Base-by-base conservation (phyloP, 768 basidiomycete genomes). In the Saitozyma podzolica region DNA sequence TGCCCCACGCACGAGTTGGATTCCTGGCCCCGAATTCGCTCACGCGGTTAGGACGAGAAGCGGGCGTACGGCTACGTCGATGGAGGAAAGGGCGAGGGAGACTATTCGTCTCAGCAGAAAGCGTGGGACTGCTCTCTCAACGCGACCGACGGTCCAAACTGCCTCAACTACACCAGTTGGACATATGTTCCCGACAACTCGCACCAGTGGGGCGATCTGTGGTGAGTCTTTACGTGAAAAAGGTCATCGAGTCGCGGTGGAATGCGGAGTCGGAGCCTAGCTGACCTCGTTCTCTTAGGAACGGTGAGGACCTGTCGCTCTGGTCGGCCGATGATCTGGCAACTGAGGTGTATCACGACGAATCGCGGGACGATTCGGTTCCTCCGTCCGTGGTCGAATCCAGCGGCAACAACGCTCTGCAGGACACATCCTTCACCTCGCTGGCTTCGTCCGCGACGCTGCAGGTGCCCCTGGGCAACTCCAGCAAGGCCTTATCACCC, bases 171-270 rank as follows among this genome's bases (percentile, higher is more conserved):
- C 56, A 80, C 81, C 14, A 47, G 80, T 9, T 82, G 82, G 82
- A 79, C 73, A 8, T 82, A 82, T 62, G 70, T 69, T 17, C 78
- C 81, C 0, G 90, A 95, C 69, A 88, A 87, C 73, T 83, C 83
- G 29, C 91, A 97, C 74, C 82, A 85, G 73, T 96, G 90, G 91
- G 92, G 95, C 13, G 95, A 99, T 80, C 88, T 88, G 0, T 99
- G 94, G 95, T 75, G 54, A 63, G 70, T 69, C 6, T 8, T 2
- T 29, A 5, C 5, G 29, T 29, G 29, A 5, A 29, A 29, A 2
- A 40, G 8, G 47, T 4, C 41, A 6, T 6, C 52, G 42, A 17
- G 40, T 39, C 17, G 6, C 17, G 8, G 3, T 4, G 7, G 39
- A 13, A 42, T 43, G 19, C 13, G 40, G 2, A 62, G 20, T 8